Evolutionary conservation across 2,329 filamentous ascomycete species (phyloP), one percentile per base, ranked within the genome.

Genomic region (Bertia moriformis): DNA sequence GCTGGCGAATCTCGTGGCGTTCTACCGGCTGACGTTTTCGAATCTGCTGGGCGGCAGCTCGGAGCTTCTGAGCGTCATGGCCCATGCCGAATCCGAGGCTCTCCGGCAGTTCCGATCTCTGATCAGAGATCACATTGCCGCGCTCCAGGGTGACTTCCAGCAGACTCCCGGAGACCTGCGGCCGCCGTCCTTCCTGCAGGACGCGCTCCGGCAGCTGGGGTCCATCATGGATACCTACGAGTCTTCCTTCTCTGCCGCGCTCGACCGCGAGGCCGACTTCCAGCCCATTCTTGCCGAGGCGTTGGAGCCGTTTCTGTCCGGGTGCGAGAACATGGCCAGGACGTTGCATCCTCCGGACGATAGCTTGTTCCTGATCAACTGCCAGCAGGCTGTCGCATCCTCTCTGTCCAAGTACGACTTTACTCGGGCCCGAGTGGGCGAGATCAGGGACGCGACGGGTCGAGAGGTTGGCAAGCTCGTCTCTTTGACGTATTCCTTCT

Each of bases 201-300:
- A 93, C 41, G 80, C 86, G 4, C 65, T 98, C 2, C 78, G 86
- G 46, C 82, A 83, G 47, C 65, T 98, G 5, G 73, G 69, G 24
- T 69, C 75, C 4, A 78, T 96, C 38, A 83, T 94, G 67, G 83
- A 82, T 53, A 91, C 83, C 15, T 89, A 88, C 51, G 86, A 93
- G 47, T 82, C 83, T 1, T 93, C 88, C 0, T 64, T 91, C 18
- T 73, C 78, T 2, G 60, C 71, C 2, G 59, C 65, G 1, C 59
- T 67, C 5, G 67, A 74, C 43, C 66, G 71, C 38, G 78, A 80
- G 44, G 69, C 72, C 29, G 78, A 77, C 27, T 93, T 95, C 49
- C 71, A 83, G 37, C 70, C 76, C 4, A 76, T 94, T 15, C 64
- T 95, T 14, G 66, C 68, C 30, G 83, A 89, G 49, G 79, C 86